Evolutionary conservation across 1,284 basidiomycete genomes (phyloP).

Genomic region (Wallemia mellicola): DNA sequence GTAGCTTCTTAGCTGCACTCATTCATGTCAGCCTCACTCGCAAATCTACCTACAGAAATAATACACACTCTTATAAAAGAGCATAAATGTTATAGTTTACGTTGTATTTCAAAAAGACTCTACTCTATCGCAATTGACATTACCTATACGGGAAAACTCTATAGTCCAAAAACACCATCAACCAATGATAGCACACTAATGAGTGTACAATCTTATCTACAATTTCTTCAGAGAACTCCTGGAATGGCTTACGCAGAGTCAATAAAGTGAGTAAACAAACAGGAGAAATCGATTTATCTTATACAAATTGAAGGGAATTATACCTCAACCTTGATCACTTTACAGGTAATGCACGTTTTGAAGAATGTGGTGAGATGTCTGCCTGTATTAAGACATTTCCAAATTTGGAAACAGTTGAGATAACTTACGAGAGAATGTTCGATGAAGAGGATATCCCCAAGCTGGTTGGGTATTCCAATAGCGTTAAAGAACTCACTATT

Average conservation of each 20-base stretch:
- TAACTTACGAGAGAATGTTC: neutral
- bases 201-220: neutral
- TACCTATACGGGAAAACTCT: neutral
- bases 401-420: neutral
- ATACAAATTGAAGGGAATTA: too few relatives aligned
- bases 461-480: neutral
- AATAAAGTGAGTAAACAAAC: too few relatives aligned
- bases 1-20: too few relatives aligned
- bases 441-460: neutral
- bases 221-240: neutral
- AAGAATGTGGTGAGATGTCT: neutral
- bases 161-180: neutral
- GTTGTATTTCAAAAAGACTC: neutral
- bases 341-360: neutral
- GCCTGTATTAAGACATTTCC: neutral
- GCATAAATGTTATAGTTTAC: neutral
- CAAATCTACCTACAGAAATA: neutral
- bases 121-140: neutral
- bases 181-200: neutral
- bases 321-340: neutral
- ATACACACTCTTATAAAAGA: neutral
- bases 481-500: neutral
- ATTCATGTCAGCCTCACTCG: too few relatives aligned
- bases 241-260: neutral
- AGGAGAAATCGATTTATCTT: too few relatives aligned